Evolutionary conservation across 208 protist species (phyloP), one percentile per base, ranked within the genome.

Genomic region (Acanthamoeba divionensis): DNA sequence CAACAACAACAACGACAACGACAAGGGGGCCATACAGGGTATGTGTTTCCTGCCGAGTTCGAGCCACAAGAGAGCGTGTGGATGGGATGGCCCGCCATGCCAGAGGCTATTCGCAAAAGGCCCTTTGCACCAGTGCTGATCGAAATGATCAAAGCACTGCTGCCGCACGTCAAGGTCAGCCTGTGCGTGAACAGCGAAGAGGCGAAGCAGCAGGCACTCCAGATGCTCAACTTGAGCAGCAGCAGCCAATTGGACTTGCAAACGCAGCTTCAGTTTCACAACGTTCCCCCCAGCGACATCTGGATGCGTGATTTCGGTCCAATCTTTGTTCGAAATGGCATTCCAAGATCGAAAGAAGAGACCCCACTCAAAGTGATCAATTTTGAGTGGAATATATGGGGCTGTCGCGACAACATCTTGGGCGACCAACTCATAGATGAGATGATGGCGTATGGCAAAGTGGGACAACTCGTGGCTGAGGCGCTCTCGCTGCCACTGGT

Each of bases 221-320:
- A 67, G 62, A n/a, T n/a, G n/a, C n/a, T n/a, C n/a, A n/a, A n/a
- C n/a, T n/a, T n/a, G n/a, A n/a, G n/a, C n/a, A n/a, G n/a, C n/a
- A n/a, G n/a, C n/a, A n/a, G n/a, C n/a, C n/a, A n/a, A n/a, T n/a
- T n/a, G n/a, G n/a, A n/a, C n/a, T n/a, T n/a, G n/a, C n/a, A 83
- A 83, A 4, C 63, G 4, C 18, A 29, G 2, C 63, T 55, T 1
- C 6, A 57, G 29, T 50, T 57, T 57, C 73, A 57, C 31, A 18
- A 50, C 0, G 33, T 83, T 24, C 24, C 44, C n/a, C 45, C 63
- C 66, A 10, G 31, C 9, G 45, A n/a, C 38, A 60, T 92, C 54
- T 92, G 91, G 91, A 69, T 90, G 55, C 41, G 91, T 31, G 91
- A 92, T 75, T 89, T 91, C 31, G 91, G 91, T 47, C 91, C 91